These are phyloP conservation scores for Colletotrichum sp. DNA, from an alignment of 2,329 filamentous ascomycete genomes.

Conservation along the genomic window DNA sequence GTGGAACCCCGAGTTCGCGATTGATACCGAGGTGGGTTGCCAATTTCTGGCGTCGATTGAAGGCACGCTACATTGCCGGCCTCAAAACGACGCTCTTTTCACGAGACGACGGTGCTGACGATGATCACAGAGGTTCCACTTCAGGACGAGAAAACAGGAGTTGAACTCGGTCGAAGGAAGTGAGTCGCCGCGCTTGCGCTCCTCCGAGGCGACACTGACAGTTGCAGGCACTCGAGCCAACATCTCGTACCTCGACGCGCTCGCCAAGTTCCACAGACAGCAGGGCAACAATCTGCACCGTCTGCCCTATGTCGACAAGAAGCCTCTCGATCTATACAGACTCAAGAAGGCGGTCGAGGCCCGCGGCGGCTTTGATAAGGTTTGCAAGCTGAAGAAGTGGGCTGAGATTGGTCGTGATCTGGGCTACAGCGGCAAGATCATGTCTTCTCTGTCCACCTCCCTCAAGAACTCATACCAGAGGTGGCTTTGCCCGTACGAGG, in stretches of 20 bases:
- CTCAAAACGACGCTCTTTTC: not conserved
- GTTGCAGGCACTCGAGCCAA: conserved; percentile 85
- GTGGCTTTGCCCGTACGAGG: conserved; percentile 96
- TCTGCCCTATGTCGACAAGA: conserved; percentile 96
- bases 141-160: conserved; percentile 93
- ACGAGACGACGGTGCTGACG: not conserved
- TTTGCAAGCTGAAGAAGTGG: conserved; percentile 99
- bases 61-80: not conserved
- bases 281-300: conserved; percentile 93
- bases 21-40: conserved; percentile 83
- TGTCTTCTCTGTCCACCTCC: conserved; percentile 97
- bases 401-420: conserved; percentile 96
- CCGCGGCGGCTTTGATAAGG: conserved; percentile 91
- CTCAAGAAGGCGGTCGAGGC: conserved; percentile 96
- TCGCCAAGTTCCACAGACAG: conserved; percentile 96
- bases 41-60: not conserved
- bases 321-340: conserved; percentile 92
- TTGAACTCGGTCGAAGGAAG: conserved; percentile 98
- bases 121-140: conserved; percentile 81
- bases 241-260: conserved; percentile 91
- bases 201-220: conserved; percentile 35
- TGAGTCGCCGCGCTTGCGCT: conserved; percentile 49
- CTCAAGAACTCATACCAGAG: conserved; percentile 98
- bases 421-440: conserved; percentile 98
- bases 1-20: conserved; percentile 95